phyloP scores from a whole-genome alignment of 768 basidiomycete species.

The Solioccasus polychromus region DNA sequence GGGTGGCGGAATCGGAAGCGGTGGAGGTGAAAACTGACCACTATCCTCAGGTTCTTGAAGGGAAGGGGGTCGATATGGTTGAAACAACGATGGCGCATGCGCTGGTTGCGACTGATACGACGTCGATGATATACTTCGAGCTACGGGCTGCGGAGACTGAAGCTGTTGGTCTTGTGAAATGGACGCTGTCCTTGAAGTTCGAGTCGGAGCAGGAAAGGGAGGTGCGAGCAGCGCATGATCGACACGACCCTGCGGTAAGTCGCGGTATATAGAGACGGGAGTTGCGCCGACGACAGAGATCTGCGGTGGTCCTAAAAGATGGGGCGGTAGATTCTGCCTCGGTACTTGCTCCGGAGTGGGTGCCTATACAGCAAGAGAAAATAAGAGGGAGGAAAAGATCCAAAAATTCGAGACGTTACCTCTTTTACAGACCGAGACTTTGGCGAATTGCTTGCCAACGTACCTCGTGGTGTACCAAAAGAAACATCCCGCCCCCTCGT shows the following conservation, averaged over 20 bases:
- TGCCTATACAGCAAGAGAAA: conserved; percentile 8
- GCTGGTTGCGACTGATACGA: conserved; percentile 17
- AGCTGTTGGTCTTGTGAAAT: conserved; percentile 20
- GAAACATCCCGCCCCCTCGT: conserved; percentile 13
- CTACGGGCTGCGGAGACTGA: conserved; percentile 12
- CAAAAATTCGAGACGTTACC: conserved; percentile 12
- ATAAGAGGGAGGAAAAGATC: conserved; percentile 8
- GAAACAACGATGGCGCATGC: conserved; percentile 24
- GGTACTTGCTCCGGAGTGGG: conserved; percentile 19
- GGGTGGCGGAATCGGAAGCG: conserved; percentile 29
- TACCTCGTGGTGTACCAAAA: conserved; percentile 22
- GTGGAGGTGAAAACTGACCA: conserved; percentile 27
- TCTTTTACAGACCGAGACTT: conserved; percentile 21
- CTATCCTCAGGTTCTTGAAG: conserved; percentile 11
- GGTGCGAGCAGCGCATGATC: conserved; percentile 26
- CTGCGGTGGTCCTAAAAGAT: conserved; percentile 23
- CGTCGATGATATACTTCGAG: conserved; percentile 6
- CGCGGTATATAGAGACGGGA: conserved; percentile 14
- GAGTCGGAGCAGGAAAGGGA: conserved; percentile 26
- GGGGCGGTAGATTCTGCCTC: conserved; percentile 8
- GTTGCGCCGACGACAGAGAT: conserved; percentile 32
- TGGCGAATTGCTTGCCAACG: conserved; percentile 23
- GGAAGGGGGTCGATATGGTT: conserved; percentile 23
- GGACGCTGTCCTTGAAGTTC: conserved; percentile 23
- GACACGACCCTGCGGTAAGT: conserved; percentile 24